Base-by-base conservation (phyloP, 148 eudicot species). In the Polygonum aviculare region DNA sequence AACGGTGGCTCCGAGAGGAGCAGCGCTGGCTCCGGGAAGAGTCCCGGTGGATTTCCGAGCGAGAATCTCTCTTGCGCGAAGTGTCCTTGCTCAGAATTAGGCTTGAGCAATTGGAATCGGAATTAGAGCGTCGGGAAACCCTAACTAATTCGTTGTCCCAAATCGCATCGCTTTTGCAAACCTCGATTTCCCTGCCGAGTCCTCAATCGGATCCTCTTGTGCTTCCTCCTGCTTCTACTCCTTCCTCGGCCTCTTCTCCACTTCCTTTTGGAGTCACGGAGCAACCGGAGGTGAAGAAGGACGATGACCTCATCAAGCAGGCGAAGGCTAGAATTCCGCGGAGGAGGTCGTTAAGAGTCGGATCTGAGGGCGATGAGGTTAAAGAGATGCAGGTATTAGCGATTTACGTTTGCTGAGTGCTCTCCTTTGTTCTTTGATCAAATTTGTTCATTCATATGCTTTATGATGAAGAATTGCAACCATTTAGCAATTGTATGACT, bases 1-100 rank as follows among this genome's bases (percentile, higher is more conserved):
- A 90, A 36, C 79, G 98, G 78, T 94, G 98, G 98, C 50, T 92
- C 2, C 86, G 98, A 44, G 97, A 95, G 80, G 98, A 94, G 89
- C 91, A 89, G 71, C 88, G 97, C 79, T 94, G 98, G 98, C 86
- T 94, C 54, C 84, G 96, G 18, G 88, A 94, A 75, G 97, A 94
- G 81, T 73, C 86, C 19, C 85, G 88, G 14, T 94, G 98, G 98
- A 83, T 77, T 12, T 72, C 80, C 21, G 94, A 95, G 79, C 87
- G 97, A 9, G 84, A 88, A 3, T 82, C 89, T 15, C 85, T 95
- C 21, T 65, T 92, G 73, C 78, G 76, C 16, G 80, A 91, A 57
- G 84, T 90, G 78, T 77, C 83, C 3, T 57, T 79, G 21, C 85
- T 93, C 22, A 75, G 83, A 54, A 79, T 72, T 74, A 81, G 78